A percentile compares a stretch with the other conserved stretches of the same genome.
phyloP scores from a whole-genome alignment of 1,139 yeast species.

The Maudiozyma humilis region DNA sequence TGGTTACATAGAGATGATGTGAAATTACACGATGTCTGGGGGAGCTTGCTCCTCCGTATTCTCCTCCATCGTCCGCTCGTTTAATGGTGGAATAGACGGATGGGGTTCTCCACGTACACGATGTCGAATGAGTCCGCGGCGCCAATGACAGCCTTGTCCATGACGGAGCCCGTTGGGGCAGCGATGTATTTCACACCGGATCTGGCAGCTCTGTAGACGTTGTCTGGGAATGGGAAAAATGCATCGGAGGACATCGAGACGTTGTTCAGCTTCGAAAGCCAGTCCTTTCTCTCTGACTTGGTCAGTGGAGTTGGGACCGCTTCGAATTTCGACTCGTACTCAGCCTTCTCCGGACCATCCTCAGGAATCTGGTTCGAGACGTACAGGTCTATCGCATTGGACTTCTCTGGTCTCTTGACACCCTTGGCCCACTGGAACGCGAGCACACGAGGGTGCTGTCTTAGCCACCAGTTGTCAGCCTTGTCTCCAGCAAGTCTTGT shows the following conservation, averaged over 20 bases:
- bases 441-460: conserved; percentile 93
- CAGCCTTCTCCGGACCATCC: conserved; percentile 85
- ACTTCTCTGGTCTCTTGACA: conserved; percentile 95
- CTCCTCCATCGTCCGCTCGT: background rate
- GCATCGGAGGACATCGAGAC: conserved; percentile 96
- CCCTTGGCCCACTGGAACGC: conserved; percentile 97
- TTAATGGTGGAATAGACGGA: conserved; percentile 89
- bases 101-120: conserved; percentile 90
- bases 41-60: too few relatives aligned
- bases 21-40: too few relatives aligned
- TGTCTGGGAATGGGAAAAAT: conserved; percentile 99
- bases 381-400: conserved; percentile 90
- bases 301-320: conserved; percentile 78
- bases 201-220: conserved; percentile 93
- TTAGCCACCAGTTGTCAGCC: conserved; percentile 99
- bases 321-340: conserved; percentile 83
- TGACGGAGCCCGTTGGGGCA: conserved; percentile 96
- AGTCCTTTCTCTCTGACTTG: conserved; percentile 72
- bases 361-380: conserved; percentile 89
- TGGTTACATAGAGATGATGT: too few relatives aligned
- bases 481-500: conserved; percentile 98
- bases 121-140: conserved; percentile 88
- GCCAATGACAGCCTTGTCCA: conserved; percentile 91
- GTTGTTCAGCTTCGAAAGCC: conserved; percentile 69
- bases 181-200: conserved; percentile 93